Evolutionary conservation across 1,284 basidiomycete species (phyloP), one percentile per base, ranked within the genome.

Genomic region (Moesziomyces antarcticus): DNA sequence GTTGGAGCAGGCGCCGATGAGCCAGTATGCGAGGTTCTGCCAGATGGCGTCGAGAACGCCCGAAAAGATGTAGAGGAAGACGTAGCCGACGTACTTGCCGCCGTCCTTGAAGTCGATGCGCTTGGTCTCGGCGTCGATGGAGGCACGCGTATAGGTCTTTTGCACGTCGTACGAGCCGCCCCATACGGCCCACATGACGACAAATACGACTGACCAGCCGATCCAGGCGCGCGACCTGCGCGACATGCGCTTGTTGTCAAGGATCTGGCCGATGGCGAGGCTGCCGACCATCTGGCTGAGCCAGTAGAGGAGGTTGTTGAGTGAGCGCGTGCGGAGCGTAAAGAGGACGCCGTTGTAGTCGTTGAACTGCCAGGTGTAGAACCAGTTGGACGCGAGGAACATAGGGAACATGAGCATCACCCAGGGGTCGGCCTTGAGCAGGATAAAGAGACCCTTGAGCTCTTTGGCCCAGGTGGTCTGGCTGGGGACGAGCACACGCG

Each of bases 301-400:
- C 85, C 84, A 86, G 76, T 86, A 86, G 20, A 85, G 73, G 6
- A 85, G 65, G 16, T 77, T 78, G 78, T 85, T 85, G 69, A 86
- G 84, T 4, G 84, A 79, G 56, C 85, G 84, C 11, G 84, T 79
- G n/a, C 79, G 71, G n/a, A 78, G 73, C 14, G 76, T 69, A 47
- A 76, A 80, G 45, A 80, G 68, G 18, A 43, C 57, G 14, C 63
- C 64, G 49, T 75, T 79, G 58, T 45, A 79, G 56, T 62, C 63
- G 50, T 79, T 73, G 56, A 73, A 73, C 58, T 81, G 79, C 78
- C 78, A 80, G 20, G 78, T 80, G 76, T 81, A 80, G 69, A 76
- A 77, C 55, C 72, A 79, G 58, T 81, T 81, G 56, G 64, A 68
- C 40, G 69, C 73, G 27, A 78, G 65, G 60, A 80, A 79, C 57